These are phyloP conservation scores for Fragaria nilgerrensis DNA, from an alignment of 306 rosid genomes.

Conservation along the genomic window DNA sequence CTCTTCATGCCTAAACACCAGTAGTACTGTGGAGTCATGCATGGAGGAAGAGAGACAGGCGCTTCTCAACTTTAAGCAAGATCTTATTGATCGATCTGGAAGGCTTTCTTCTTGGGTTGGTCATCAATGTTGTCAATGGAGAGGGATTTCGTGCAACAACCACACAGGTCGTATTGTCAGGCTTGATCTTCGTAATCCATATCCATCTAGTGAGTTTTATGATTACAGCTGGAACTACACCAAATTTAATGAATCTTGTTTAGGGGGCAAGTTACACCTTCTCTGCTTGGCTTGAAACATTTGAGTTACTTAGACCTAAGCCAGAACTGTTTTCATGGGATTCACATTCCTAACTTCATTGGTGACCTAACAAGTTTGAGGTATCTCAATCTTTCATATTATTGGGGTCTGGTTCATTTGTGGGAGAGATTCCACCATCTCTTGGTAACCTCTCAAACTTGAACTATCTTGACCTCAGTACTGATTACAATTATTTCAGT, in stretches of 20 bases:
- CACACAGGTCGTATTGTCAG: not conserved
- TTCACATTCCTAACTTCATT: not conserved
- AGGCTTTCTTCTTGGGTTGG: conserved; percentile 5
- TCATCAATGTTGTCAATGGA: not conserved
- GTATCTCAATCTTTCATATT: conserved; percentile 17
- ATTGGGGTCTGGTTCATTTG: not conserved
- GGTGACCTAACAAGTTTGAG: not conserved
- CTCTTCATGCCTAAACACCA: not conserved
- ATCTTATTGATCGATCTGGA: not conserved
- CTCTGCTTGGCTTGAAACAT: not conserved
- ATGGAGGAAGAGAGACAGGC: not conserved
- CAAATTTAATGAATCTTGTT: too few species aligned
- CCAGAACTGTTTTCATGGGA: not conserved
- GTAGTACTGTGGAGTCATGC: not conserved
- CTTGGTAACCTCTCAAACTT: conserved; percentile 23
- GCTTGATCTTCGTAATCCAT: not conserved
- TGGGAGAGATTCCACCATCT: conserved; percentile 8
- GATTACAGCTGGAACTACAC: not conserved
- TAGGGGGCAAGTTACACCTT: not conserved
- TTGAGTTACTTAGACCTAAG: not conserved
- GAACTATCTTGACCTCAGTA: conserved; percentile 11
- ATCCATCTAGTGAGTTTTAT: not conserved
- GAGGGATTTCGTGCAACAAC: not conserved
- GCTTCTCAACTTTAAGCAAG: conserved; percentile 8
- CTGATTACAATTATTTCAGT: too few species aligned